phyloP scores from a whole-genome alignment of 2,329 filamentous ascomycete genomes.

The Diaporthe humulicola region DNA sequence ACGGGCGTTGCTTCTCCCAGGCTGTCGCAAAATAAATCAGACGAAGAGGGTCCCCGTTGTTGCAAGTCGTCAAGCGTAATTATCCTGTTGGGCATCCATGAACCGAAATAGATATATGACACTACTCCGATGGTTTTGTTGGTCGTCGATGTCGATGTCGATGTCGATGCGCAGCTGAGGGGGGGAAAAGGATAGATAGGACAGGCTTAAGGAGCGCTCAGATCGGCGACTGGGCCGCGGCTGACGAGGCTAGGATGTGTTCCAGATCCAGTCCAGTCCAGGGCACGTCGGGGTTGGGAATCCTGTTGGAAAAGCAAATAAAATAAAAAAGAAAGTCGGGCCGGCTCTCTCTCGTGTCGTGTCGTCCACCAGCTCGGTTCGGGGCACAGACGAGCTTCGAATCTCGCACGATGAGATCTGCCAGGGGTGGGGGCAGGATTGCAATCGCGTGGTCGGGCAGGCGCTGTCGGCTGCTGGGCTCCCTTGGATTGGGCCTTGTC shows the following conservation, averaged over 20 bases:
- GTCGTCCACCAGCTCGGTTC: background rate
- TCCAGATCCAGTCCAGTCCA: slow-evolving; percentile 30
- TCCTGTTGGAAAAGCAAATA: background rate
- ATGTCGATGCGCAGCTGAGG: slow-evolving; percentile 19
- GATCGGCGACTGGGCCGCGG: background rate
- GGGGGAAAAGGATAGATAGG: background rate
- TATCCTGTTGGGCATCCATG: slow-evolving; percentile 20
- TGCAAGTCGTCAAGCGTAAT: slow-evolving; percentile 3
- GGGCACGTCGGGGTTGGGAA: background rate
- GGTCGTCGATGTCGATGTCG: background rate
- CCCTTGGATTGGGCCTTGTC: slow-evolving; percentile 16
- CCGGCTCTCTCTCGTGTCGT: background rate
- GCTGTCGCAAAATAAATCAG: slow-evolving; percentile 6
- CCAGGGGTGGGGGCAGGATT: slow-evolving; percentile 18
- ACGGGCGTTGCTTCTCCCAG: slow-evolving; percentile 9
- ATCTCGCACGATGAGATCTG: slow-evolving; percentile 23
- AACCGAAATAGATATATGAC: slow-evolving; percentile 7
- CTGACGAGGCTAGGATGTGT: slow-evolving; percentile 23
- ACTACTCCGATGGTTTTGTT: background rate
- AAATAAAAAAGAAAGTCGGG: background rate
- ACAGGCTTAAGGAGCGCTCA: background rate
- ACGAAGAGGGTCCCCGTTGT: background rate
- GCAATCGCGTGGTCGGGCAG: slow-evolving; percentile 15
- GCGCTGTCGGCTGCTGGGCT: slow-evolving; percentile 20
- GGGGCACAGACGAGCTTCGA: slow-evolving; percentile 9